Evolutionary conservation across 371 early-diverging fungal genomes (phyloP), one percentile per base, ranked within the genome.

Genomic region (Coemansia sp.): DNA sequence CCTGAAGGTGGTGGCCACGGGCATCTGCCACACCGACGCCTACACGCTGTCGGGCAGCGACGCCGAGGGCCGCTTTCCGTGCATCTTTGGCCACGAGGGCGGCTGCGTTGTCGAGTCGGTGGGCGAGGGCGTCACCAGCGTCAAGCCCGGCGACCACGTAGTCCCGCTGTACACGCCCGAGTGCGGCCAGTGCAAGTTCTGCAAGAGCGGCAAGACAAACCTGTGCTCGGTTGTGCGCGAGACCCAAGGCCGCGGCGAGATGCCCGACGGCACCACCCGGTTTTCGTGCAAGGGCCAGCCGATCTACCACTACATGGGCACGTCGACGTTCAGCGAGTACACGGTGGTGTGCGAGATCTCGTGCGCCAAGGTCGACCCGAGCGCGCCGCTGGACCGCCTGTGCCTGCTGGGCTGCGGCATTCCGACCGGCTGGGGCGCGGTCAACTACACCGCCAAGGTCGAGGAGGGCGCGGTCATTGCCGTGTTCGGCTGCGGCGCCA

Each of bases 351-450:
- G 86, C 55, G 96, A 94, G 75, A 92, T 96, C 59, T 92, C 95
- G 2, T 83, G 93, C 51, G 96, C 95, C 59, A 95, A 94, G 79
- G 87, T 97, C 2, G 83, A 86, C 59, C 82, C 87, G 34, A 76
- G 71, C 30, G 95, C 95, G 38, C 86, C 90, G 35, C 76, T 94
- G 39, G 92, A 94, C 67, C 90, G 90, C 69, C 81, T 88, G 41
- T 95, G 95, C 74, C 83, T 97, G 50, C 85, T 97, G 60, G 97
- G 96, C 8, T 97, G 98, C 74, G 96, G 95, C 59, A 85, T 96
- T 53, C 94, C 98, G 14, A 96, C 97, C 35, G 96, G 98, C 53
- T 97, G 90, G 73, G 98, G 97, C 54, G 96, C 97, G 48, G 96
- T 91, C 49, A 87, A 91, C 57, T 91, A 89, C 67, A 93, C 96